These are phyloP conservation scores for Botrytis hyacinthi DNA, from an alignment of 2,329 filamentous ascomycete species.

Conservation along the genomic window DNA sequence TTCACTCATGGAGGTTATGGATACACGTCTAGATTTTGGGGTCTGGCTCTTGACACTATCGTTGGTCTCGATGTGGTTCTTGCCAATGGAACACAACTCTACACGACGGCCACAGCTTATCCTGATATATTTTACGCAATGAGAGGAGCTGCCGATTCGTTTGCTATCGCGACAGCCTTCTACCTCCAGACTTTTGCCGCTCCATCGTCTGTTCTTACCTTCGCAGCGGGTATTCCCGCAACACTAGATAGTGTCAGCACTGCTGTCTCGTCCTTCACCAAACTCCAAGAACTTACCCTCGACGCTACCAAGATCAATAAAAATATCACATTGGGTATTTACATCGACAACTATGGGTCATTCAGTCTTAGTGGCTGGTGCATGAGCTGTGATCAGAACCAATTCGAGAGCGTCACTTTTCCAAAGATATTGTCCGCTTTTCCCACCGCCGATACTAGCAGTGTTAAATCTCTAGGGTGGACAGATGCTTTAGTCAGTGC, in stretches of 20 bases:
- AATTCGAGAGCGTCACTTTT: slow-evolving; percentile 41
- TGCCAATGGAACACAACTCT: slow-evolving; percentile 36
- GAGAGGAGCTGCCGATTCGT: slow-evolving; percentile 40
- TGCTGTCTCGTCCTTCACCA: slow-evolving; percentile 15
- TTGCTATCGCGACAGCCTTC: slow-evolving; percentile 40
- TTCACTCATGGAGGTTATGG: slow-evolving; percentile 49
- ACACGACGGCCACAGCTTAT: slow-evolving; percentile 30
- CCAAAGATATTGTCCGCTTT: slow-evolving; percentile 42
- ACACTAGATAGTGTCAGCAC: slow-evolving; percentile 24
- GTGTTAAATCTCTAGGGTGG: slow-evolving; percentile 30
- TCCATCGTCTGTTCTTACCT: slow-evolving; percentile 35
- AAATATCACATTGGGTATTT: slow-evolving; percentile 43
- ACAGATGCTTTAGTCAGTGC: slow-evolving; percentile 27
- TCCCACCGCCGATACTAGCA: slow-evolving; percentile 29
- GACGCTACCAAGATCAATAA: slow-evolving; percentile 36
- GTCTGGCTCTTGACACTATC: slow-evolving; percentile 51
- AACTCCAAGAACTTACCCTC: slow-evolving; percentile 14
- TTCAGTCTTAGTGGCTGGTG: slow-evolving; percentile 43
- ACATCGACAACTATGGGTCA: slow-evolving; percentile 40
- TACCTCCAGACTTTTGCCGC: slow-evolving; percentile 39
- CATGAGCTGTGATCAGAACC: slow-evolving; percentile 38
- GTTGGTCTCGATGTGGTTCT: slow-evolving; percentile 49
- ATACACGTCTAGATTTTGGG: slow-evolving; percentile 47
- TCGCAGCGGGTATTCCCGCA: slow-evolving; percentile 22
- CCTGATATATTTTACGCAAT: slow-evolving; percentile 40